A percentile compares a stretch with the other conserved stretches of the same genome.
Evolutionary conservation across 371 early-diverging fungal species (phyloP).

Genomic region (Mortierella sp.): DNA sequence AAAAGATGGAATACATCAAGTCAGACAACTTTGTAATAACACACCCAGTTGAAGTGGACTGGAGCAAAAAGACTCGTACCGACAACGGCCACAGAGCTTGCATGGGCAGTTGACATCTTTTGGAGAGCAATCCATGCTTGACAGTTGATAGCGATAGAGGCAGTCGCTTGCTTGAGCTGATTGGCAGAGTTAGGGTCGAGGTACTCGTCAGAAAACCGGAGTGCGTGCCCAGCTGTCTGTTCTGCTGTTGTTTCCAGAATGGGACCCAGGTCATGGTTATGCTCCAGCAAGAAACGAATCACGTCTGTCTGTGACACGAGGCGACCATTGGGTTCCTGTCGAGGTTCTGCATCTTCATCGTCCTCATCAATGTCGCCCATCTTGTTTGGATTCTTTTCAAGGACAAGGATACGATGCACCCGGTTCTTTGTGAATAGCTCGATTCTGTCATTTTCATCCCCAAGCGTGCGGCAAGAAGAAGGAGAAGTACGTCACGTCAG

Average conservation of each 20-base stretch:
- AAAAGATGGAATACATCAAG: not conserved
- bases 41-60: too few species aligned
- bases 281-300: conserved; percentile 64
- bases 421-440: conserved; percentile 61
- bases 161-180: conserved; percentile 31
- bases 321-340: conserved; percentile 52
- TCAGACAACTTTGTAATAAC: not conserved
- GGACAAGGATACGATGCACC: conserved; percentile 67
- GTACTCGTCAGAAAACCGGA: conserved; percentile 36
- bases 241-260: conserved; percentile 64
- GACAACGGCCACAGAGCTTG: conserved; percentile 67
- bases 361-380: conserved; percentile 29
- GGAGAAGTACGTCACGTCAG: not conserved
- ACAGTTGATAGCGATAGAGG: conserved; percentile 60
- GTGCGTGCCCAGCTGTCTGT: conserved; percentile 51
- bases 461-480: not conserved
- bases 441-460: conserved; percentile 36
- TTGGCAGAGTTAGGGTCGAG: conserved; percentile 21
- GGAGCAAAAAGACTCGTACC: conserved; percentile 16
- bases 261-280: conserved; percentile 70
- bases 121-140: conserved; percentile 68
- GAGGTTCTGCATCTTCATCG: conserved; percentile 21
- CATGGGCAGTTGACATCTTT: conserved; percentile 59
- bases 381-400: conserved; percentile 43
- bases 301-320: conserved; percentile 74